phyloP scores from a whole-genome alignment of 1,284 basidiomycete species.

The Coniferiporia sulphurascens region DNA sequence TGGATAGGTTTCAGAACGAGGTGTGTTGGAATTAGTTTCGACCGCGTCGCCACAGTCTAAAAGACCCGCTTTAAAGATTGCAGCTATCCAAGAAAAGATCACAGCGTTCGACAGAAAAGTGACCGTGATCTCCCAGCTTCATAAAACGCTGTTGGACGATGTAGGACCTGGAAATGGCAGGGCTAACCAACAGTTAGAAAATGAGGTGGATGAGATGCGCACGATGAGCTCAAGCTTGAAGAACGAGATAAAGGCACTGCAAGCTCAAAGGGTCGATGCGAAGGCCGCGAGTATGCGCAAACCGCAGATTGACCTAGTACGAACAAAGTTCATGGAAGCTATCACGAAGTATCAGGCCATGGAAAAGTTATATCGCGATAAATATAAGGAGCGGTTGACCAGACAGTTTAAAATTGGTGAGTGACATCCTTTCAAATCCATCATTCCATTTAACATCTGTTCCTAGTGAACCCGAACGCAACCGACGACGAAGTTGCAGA shows the following conservation, averaged over 20 bases:
- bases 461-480: constrained; percentile 89
- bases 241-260: constrained; percentile 73
- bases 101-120: constrained; percentile 63
- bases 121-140: constrained; percentile 61
- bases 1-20: constrained; percentile 73
- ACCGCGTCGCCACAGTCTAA: too few relatives aligned
- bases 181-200: constrained; percentile 63
- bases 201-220: constrained; percentile 75
- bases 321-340: constrained; percentile 81
- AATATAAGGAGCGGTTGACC: constrained; percentile 93
- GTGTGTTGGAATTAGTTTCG: constrained; percentile 34
- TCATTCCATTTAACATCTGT: constrained; percentile 3
- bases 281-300: constrained; percentile 32
- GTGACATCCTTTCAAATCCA: constrained; percentile 22
- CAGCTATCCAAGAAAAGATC: constrained; percentile 4
- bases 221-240: constrained; percentile 71
- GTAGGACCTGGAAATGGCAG: constrained; percentile 67
- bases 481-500: constrained; percentile 87
- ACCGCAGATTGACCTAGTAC: constrained; percentile 64
- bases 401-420: constrained; percentile 92
- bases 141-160: constrained; percentile 73
- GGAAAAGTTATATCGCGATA: constrained; percentile 89
- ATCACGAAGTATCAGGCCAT: constrained; percentile 86
- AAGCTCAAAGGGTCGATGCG: constrained; percentile 64
- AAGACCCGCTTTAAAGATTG: too few relatives aligned